Base-by-base conservation (phyloP, 2,329 filamentous ascomycete genomes). In the Claviceps cyperi region DNA sequence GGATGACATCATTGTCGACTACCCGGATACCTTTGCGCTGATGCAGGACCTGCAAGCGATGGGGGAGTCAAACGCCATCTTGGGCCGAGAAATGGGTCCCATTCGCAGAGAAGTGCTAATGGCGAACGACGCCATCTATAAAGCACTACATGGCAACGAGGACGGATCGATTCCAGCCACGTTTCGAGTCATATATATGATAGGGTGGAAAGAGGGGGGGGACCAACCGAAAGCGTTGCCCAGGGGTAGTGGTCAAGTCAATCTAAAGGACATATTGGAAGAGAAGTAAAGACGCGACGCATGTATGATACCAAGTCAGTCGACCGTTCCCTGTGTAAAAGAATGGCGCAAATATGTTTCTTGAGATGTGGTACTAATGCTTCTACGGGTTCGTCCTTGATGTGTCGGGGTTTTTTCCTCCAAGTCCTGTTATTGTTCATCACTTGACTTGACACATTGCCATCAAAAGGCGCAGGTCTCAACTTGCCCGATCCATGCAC, bases 171-270 rank as follows among this genome's bases (percentile, higher is more conserved):
- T 92, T 54, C 92, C 92, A 1, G 92, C 92, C 1, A 98, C 92
- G 0, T 98, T 96, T 63, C 78, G 92, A 57, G 76, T 95, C 58
- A 96, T 98, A 54, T 95, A 92, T 66, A 96, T 97, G 90, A 98
- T 98, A 66, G 92, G 92, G 0, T 98, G 92, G 92, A 94, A 91
- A 63, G 86, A 90, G 57, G 83, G 86, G 2, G 76, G 77, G 32
- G 78, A 82, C 49, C 90, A 97, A 68, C 74, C 83, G 2, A 74
- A 91, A 66, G 90, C 92, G 5, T 69, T 97, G 51, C 69, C 83
- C 56, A 78, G 92, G 57, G 92, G 92, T 0, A 94, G 84, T 55
- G 92, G 87, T 9, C 75, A 95, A 62, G 70, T 95, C 41, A 95
- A 86, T 65, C 75, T 98, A 54, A 94, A 92, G 66, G 90, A 97